Base-by-base conservation (phyloP, 805 yeast species). In the Wickerhamiella occidentalis region DNA sequence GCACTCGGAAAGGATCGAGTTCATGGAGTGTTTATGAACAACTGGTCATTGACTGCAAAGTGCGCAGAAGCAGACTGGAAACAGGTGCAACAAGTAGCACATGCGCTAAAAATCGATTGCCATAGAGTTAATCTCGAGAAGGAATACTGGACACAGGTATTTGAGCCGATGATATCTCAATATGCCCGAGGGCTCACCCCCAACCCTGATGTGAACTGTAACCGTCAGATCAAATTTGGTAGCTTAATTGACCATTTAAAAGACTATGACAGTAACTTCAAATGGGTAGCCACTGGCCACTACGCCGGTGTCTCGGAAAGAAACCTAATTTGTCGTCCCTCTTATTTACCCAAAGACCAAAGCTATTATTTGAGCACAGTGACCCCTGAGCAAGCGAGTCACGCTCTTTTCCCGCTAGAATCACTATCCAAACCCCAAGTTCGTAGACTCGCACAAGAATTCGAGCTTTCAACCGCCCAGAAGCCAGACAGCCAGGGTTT, bases 401-500 rank as follows among this genome's bases (percentile, higher is more conserved):
- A 72, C 18, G 63, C 83, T 1, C 61, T 87, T 25, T 74, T 90
- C 65, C 98, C 98, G 0, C 73, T 92, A 13, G 95, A 96, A 0
- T 81, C 80, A 56, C 71, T 74, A 49, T 68, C 76, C 5, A 92
- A 92, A 64, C 83, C 87, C 0, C 76, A 82, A 56, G 80, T 88
- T 1, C 66, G 97, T 25, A 64, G 70, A 21, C 57, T 84, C 40
- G 97, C 97, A 0, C 54, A 62, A n/a, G 56, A 69, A 1, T 61
- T 70, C 30, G 42, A 38, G 2, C 66, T 85, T 13, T 74, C 77
- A 1, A 79, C 82, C 1, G 86, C 88, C 1, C 61, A 67, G n/a
- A 87, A 87, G 58, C 92, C 86, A 0, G 98, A 92, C 61, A 87
- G 96, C 1, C 95, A 85, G 61, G 98, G 98, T 0, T 71, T 92